A percentile compares a stretch with the other conserved stretches of the same genome.
Conservation (phyloP, 768 basidiomycete genomes). For the Collybia sordida region DNA sequence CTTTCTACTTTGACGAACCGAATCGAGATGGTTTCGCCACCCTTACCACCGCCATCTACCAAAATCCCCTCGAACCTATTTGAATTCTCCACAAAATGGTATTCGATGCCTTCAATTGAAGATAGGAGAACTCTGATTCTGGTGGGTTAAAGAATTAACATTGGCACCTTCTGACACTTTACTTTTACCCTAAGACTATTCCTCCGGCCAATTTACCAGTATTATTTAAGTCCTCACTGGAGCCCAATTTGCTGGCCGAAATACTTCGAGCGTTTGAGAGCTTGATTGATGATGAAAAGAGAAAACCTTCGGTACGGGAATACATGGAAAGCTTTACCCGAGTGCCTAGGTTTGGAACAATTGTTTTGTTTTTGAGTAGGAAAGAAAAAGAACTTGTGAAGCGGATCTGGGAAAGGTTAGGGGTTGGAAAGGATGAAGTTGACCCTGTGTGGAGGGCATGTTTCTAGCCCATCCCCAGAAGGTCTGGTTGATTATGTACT, state of each 20-base stretch:
- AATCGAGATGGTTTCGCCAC: neutral
- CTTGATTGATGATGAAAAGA: conserved; percentile 19
- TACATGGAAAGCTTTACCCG: conserved; percentile 54
- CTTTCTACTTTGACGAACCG: neutral
- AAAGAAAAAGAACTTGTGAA: conserved; percentile 50
- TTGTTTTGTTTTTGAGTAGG: conserved; percentile 60
- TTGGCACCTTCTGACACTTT: neutral
- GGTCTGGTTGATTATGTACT: no score
- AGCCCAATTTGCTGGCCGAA: conserved; percentile 58
- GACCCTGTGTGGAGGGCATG: conserved; percentile 21
- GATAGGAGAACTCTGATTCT: conserved; percentile 59
- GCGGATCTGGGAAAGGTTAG: conserved; percentile 44
- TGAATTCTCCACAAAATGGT: conserved; percentile 65
- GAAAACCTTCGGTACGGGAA: conserved; percentile 26
- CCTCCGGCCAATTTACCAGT: conserved; percentile 53
- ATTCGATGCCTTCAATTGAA: conserved; percentile 32
- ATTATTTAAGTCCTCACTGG: conserved; percentile 70
- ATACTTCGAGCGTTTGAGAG: conserved; percentile 52
- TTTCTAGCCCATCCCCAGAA: no score
- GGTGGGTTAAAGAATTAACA: conserved; percentile 36
- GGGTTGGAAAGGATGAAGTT: conserved; percentile 17
- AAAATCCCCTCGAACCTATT: conserved; percentile 48
- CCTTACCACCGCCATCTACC: neutral
- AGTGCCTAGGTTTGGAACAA: conserved; percentile 63
- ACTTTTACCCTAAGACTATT: conserved; percentile 41